These are phyloP conservation scores for Kwoniella europaea DNA, from an alignment of 768 basidiomycete species.

Conservation along the genomic window DNA sequence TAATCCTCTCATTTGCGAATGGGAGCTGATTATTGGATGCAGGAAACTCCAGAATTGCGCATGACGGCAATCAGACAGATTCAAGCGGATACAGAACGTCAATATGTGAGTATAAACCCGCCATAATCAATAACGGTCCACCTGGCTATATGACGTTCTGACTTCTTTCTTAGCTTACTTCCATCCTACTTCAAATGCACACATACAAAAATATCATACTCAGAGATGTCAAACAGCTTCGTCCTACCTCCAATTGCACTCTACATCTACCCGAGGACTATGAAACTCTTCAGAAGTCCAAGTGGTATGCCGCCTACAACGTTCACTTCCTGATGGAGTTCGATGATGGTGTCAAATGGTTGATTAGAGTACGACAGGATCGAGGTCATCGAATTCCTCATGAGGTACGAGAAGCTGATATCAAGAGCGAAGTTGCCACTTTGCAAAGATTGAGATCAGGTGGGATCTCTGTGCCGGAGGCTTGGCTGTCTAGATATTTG, in stretches of 20 bases:
- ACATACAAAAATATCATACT: not conserved
- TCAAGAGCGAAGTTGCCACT: conserved; percentile 16
- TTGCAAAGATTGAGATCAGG: conserved; percentile 1
- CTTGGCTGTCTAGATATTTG: conserved; percentile 1
- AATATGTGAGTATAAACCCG: no score
- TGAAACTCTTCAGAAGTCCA: not conserved
- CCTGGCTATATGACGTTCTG: no score
- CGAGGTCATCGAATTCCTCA: not conserved
- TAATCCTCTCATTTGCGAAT: no score
- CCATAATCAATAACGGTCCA: no score
- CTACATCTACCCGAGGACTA: conserved; percentile 1
- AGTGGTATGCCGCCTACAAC: conserved; percentile 7
- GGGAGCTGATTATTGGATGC: no score
- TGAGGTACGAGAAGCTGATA: not conserved
- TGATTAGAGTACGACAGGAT: conserved; percentile 6
- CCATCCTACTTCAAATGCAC: not conserved
- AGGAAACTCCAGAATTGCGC: not conserved
- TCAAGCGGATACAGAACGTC: no score
- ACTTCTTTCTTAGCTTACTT: not conserved
- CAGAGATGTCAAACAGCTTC: not conserved
- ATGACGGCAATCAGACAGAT: no score
- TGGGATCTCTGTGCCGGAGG: conserved; percentile 9
- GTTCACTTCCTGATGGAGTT: conserved; percentile 21
- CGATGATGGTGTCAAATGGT: conserved; percentile 16
- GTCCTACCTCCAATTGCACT: not conserved